A percentile compares a stretch with the other conserved stretches of the same genome.
phyloP scores from a whole-genome alignment of 352 stramenopile genomes.

The Phytophthora cajani region DNA sequence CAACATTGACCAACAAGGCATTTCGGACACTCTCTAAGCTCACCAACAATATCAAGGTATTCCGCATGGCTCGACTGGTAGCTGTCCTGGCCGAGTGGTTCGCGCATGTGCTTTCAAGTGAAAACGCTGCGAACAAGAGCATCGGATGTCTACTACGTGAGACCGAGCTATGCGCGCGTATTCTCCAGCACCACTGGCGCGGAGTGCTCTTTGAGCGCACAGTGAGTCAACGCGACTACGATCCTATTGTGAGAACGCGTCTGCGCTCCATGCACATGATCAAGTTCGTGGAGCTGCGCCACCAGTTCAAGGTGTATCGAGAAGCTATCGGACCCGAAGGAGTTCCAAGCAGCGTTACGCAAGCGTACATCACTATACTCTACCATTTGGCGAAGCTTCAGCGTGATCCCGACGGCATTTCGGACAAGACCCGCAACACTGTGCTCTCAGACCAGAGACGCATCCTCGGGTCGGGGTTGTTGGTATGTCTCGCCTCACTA shows the following conservation, averaged over 20 bases:
- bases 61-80: conserved; percentile 60
- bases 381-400: conserved; percentile 52
- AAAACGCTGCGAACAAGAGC: conserved; percentile 69
- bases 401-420: conserved; percentile 24
- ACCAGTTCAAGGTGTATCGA: conserved; percentile 71
- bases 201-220: conserved; percentile 66
- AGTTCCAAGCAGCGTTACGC: conserved; percentile 49
- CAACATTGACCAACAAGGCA: conserved; percentile 76
- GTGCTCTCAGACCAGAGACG: conserved; percentile 56
- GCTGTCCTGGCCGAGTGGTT: conserved; percentile 71
- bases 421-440: conserved; percentile 28
- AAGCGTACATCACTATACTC: conserved; percentile 71
- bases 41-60: conserved; percentile 60
- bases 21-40: conserved; percentile 70
- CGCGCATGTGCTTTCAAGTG: conserved; percentile 54
- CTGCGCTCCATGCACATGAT: conserved; percentile 77
- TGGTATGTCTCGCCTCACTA: conserved; percentile 58
- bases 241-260: conserved; percentile 56
- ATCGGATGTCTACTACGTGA: conserved; percentile 63
- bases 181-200: conserved; percentile 82
- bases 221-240: conserved; percentile 51
- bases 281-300: conserved; percentile 72
- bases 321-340: conserved; percentile 49
- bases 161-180: conserved; percentile 68
- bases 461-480: conserved; percentile 56